phyloP scores from a whole-genome alignment of 805 yeast genomes.

The Ogataea naganishii region DNA sequence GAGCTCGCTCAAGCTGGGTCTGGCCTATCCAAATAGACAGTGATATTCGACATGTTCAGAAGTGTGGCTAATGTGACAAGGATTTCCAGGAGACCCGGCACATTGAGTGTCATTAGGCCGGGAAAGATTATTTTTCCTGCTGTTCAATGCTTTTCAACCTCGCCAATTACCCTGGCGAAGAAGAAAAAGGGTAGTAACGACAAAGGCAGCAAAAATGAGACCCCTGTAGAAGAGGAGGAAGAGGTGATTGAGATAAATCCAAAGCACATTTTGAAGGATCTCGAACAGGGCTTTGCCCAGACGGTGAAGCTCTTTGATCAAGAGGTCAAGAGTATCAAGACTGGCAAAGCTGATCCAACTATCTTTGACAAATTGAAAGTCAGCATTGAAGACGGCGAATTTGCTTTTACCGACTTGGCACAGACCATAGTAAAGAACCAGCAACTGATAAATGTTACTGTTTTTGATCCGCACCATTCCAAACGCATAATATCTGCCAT shows the following conservation, averaged over 20 bases:
- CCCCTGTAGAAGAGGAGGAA: constrained; percentile 7
- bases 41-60: too few relatives aligned
- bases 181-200: constrained; percentile 6
- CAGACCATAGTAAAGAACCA: constrained; percentile 47
- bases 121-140: constrained; percentile 39
- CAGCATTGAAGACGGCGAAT: constrained; percentile 35
- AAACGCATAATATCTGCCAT: constrained; percentile 66
- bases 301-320: constrained; percentile 45
- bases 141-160: constrained; percentile 17
- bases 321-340: constrained; percentile 50
- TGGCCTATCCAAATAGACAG: too few relatives aligned
- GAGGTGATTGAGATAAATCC: constrained; percentile 19
- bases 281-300: constrained; percentile 34
- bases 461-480: constrained; percentile 72
- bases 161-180: constrained; percentile 1
- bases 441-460: constrained; percentile 64
- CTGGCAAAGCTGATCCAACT: constrained; percentile 61
- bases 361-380: constrained; percentile 56
- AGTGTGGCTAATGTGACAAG: too few relatives aligned
- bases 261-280: constrained; percentile 25
- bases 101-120: constrained; percentile 37
- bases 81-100: too few relatives aligned
- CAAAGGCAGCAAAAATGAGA: constrained; percentile 5
- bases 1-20: too few relatives aligned
- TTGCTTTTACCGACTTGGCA: constrained; percentile 56